A percentile compares a stretch with the other conserved stretches of the same genome.
Conservation (phyloP, 2,329 filamentous ascomycete genomes). For the Fusarium annulatum region DNA sequence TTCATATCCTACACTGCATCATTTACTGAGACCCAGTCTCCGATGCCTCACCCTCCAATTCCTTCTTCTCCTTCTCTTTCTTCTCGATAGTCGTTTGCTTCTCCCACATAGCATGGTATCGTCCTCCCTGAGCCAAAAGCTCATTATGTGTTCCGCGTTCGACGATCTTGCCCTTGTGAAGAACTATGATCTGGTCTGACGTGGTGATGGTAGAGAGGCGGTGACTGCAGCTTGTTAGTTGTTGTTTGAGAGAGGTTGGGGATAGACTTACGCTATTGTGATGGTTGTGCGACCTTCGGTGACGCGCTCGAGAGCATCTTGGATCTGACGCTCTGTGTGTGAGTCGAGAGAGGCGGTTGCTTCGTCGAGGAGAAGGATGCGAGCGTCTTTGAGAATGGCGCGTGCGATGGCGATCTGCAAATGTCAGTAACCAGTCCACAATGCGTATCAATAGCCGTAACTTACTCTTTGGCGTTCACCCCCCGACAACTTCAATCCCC, state of each 20-base stretch:
- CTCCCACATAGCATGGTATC: conserved; percentile 65
- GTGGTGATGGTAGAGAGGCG: conserved; percentile 67
- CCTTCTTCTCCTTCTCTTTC: conserved; percentile 47
- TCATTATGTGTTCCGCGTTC: conserved; percentile 63
- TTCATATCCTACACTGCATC: conserved; percentile 6
- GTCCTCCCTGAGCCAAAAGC: conserved; percentile 57
- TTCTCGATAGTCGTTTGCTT: conserved; percentile 60
- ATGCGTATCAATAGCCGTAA: background rate
- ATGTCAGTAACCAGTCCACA: background rate
- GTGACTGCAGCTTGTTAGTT: conserved; percentile 52
- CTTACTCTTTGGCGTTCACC: conserved; percentile 68
- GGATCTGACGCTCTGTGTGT: conserved; percentile 68
- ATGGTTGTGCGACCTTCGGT: conserved; percentile 63
- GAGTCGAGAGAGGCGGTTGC: conserved; percentile 77
- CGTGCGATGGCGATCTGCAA: conserved; percentile 66
- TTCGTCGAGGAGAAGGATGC: conserved; percentile 77
- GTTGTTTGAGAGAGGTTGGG: fast-evolving
- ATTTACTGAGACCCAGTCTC: conserved; percentile 19
- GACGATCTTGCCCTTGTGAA: conserved; percentile 62
- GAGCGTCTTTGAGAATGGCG: conserved; percentile 75
- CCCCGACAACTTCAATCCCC: conserved; percentile 66
- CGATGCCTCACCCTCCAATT: conserved; percentile 31
- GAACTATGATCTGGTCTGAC: conserved; percentile 65
- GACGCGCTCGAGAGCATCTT: conserved; percentile 62
- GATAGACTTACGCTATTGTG: conserved; percentile 57